Evolutionary conservation across 495 filamentous ascomycete species (phyloP).

Genomic region (Platismatia glauca): DNA sequence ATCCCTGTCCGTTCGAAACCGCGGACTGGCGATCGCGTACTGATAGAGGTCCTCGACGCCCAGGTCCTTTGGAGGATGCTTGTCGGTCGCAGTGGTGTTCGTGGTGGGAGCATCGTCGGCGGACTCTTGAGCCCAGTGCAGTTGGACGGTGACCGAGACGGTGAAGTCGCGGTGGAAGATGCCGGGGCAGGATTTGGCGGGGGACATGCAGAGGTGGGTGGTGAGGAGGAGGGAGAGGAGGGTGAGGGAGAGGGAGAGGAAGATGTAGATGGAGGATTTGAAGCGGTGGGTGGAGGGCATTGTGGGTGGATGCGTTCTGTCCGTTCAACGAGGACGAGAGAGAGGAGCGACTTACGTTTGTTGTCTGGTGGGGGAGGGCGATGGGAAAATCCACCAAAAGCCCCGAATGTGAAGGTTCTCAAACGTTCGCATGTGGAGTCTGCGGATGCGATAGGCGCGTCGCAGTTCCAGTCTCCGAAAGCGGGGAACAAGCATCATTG

Average conservation of each 20-base stretch:
- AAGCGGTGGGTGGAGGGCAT: not conserved
- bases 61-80: not conserved
- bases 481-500: not conserved
- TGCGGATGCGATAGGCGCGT: not conserved
- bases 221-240: not conserved
- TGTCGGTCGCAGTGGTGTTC: not conserved
- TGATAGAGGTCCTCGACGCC: not conserved
- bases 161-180: not conserved
- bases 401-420: not conserved
- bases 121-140: not conserved
- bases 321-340: not conserved
- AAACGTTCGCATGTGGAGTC: not conserved
- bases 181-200: not conserved
- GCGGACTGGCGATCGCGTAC: not conserved
- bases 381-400: too few species aligned
- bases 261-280: not conserved
- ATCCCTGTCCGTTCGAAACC: not conserved
- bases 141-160: not conserved
- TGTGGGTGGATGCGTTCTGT: not conserved
- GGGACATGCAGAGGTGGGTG: not conserved
- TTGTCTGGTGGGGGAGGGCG: not conserved
- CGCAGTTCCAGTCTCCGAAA: not conserved
- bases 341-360: not conserved
- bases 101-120: not conserved
- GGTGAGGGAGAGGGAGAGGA: not conserved